Base-by-base conservation (phyloP, 371 early-diverging fungal species). In the Gilbertella persicaria region DNA sequence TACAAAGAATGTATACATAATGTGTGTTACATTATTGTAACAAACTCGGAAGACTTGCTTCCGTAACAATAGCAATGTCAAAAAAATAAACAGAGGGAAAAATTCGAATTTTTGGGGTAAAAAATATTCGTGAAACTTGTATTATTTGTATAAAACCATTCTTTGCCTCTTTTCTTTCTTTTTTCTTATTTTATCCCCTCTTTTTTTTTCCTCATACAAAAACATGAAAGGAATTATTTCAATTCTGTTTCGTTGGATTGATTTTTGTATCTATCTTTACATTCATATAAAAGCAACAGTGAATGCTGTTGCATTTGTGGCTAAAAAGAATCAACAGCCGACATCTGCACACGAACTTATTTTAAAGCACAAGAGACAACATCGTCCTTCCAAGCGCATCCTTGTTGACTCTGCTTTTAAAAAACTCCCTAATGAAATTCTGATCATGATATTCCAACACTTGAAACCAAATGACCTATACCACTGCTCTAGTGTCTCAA, bases 351-450 rank as follows among this genome's bases (percentile, higher is more conserved):
- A 52, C 12, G 43, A 52, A 30, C 23, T 41, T 30, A 42, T 41
- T 10, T 30, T 43, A 36, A 19, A n/a, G 26, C 12, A 36, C 35
- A 44, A n/a, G 45, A 21, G 1, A 36, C 4, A 6, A 5, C 6
- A 10, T 35, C 21, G 12, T 30, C 20, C 24, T 28, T 20, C 21
- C 6, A 35, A 36, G 14, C 45, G 28, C 13, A 33, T n/a, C n/a
- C n/a, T n/a, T n/a, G n/a, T n/a, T n/a, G n/a, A n/a, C n/a, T n/a
- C 33, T 33, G 2, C 10, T 3, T 37, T 44, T 4, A 29, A 52
- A 23, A 45, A 21, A 16, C 45, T 67, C 29, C 71, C 68, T 17
- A 67, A 67, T 30, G 66, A 69, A 57, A 45, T 72, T 19, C 52
- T 72, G 1, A 41, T 61, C n/a, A 44, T 52, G 17, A 55, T 69